phyloP scores from a whole-genome alignment of 78 protist species.

The Trichosphaerium sp. region DNA sequence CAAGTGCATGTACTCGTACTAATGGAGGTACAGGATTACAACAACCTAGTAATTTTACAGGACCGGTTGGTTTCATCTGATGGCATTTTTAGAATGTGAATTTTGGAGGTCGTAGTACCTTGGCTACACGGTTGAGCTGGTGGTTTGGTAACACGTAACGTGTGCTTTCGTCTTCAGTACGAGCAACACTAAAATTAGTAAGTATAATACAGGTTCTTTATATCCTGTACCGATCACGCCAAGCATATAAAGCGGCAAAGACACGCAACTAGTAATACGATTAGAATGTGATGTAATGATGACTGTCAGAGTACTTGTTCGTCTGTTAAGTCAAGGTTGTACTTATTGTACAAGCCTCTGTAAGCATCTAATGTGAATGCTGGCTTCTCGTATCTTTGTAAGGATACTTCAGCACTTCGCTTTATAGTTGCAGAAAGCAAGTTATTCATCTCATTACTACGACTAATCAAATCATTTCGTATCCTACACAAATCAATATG shows the following conservation, averaged over 20 bases:
- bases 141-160: conserved; percentile 17
- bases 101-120: neutral
- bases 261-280: conserved; percentile 7
- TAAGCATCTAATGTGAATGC: neutral
- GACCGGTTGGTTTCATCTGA: neutral
- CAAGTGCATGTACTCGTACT: neutral
- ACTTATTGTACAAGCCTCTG: neutral
- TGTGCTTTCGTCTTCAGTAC: conserved; percentile 69
- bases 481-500: neutral
- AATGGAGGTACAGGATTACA: neutral
- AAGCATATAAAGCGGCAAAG: conserved; percentile 39
- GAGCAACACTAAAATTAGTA: conserved; percentile 32
- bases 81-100: too few relatives aligned
- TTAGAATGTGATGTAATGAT: neutral
- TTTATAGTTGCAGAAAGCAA: conserved; percentile 13
- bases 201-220: too few relatives aligned
- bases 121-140: neutral
- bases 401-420: conserved; percentile 42
- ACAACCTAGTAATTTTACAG: neutral
- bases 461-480: neutral
- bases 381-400: conserved; percentile 55
- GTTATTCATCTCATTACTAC: neutral
- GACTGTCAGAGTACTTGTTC: neutral
- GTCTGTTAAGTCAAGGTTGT: neutral
- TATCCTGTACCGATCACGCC: too few relatives aligned